phyloP scores from a whole-genome alignment of 129 eudicot genomes.

The Rutidosis leptorrhynchoides region DNA sequence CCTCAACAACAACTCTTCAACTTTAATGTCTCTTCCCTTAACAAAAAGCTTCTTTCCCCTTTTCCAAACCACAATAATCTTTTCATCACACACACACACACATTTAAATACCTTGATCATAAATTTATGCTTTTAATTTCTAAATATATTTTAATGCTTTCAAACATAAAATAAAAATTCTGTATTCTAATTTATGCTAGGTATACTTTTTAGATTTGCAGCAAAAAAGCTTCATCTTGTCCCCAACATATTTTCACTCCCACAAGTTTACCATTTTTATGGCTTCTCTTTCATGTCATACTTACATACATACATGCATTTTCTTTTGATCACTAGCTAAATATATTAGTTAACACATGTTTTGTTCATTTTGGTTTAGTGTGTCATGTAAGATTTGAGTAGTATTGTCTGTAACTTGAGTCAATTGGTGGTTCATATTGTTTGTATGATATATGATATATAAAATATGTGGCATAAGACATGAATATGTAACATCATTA shows the following conservation, averaged over 20 bases:
- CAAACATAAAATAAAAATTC: too few species aligned
- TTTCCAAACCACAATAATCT: conserved; percentile 18
- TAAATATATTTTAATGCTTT: too few species aligned
- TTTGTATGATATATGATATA: conserved; percentile 6
- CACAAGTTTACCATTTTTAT: neutral
- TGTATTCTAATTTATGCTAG: neutral
- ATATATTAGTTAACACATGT: neutral
- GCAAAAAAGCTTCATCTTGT: conserved; percentile 35
- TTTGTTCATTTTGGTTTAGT: neutral
- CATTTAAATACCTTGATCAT: neutral
- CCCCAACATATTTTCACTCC: conserved; percentile 20
- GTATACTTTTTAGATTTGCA: conserved; percentile 30
- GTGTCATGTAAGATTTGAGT: neutral
- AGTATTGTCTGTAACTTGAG: neutral
- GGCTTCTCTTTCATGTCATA: conserved; percentile 11
- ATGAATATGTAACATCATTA: conserved; percentile 18
- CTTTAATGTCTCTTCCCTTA: conserved; percentile 26
- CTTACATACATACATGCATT: neutral
- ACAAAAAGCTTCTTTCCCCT: conserved; percentile 30
- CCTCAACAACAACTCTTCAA: conserved; percentile 32
- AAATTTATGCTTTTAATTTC: neutral
- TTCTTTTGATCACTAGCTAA: neutral
- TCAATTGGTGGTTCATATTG: conserved; percentile 16
- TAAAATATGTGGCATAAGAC: conserved; percentile 4
- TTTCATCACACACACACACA: neutral